These are phyloP conservation scores for Metschnikowia lunata DNA, from an alignment of 805 yeast genomes.

Conservation along the genomic window DNA sequence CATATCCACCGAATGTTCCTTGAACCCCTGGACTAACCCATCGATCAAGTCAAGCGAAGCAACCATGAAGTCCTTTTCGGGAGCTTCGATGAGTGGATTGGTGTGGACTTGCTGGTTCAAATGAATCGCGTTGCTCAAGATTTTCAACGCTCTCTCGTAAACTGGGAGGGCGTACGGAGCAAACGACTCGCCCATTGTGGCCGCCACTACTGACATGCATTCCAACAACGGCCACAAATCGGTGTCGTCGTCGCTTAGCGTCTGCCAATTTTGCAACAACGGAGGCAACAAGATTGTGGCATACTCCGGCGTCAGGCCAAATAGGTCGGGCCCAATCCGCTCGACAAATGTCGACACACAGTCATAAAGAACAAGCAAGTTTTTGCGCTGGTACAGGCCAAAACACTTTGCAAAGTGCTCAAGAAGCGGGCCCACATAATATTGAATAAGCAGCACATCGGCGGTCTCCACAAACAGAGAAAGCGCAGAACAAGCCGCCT, in stretches of 20 bases:
- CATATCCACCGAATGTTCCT: slow-evolving; percentile 54
- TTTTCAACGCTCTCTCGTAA: slow-evolving; percentile 70
- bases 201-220: slow-evolving; percentile 89
- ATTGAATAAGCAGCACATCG: slow-evolving; percentile 56
- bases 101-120: slow-evolving; percentile 57
- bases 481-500: slow-evolving; percentile 85
- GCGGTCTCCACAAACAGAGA: slow-evolving; percentile 79
- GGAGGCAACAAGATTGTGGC: slow-evolving; percentile 73
- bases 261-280: slow-evolving; percentile 75
- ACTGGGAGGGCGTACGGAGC: slow-evolving; percentile 88
- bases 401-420: slow-evolving; percentile 72
- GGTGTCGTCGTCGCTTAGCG: slow-evolving; percentile 68
- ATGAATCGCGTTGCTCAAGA: slow-evolving; percentile 64
- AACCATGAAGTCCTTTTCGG: slow-evolving; percentile 87
- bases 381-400: slow-evolving; percentile 72
- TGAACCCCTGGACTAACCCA: slow-evolving; percentile 89
- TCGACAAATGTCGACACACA: slow-evolving; percentile 88
- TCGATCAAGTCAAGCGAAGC: slow-evolving; percentile 87
- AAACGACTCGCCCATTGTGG: slow-evolving; percentile 76
- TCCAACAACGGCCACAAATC: slow-evolving; percentile 91
- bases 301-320: slow-evolving; percentile 50
- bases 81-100: slow-evolving; percentile 66
- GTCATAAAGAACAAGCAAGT: slow-evolving; percentile 78
- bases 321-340: slow-evolving; percentile 55
- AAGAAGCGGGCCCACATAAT: slow-evolving; percentile 62